These are phyloP conservation scores for Aspergillus sparsus DNA, from an alignment of 495 filamentous ascomycete species.

Conservation along the genomic window DNA sequence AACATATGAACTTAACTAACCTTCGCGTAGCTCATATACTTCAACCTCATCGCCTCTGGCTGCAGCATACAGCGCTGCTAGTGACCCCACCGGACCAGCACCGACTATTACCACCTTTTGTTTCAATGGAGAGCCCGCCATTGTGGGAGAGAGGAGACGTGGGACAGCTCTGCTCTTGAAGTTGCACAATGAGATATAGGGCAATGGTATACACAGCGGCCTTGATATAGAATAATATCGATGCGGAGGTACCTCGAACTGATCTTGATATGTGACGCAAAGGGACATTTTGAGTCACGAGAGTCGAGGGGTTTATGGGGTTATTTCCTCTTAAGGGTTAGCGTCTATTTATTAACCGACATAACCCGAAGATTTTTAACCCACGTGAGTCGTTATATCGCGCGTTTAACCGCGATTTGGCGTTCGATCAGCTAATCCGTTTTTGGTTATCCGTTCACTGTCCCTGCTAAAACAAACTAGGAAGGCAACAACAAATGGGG, in stretches of 20 bases:
- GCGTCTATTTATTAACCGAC: background rate
- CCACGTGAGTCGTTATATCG: too few species aligned
- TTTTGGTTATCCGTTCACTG: slow-evolving; percentile 2
- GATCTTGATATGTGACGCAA: slow-evolving; percentile 10
- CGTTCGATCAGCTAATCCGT: slow-evolving; percentile 11
- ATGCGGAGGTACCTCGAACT: slow-evolving; percentile 2
- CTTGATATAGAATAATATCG: background rate
- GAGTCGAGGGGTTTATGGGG: background rate
- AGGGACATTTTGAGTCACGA: slow-evolving; percentile 7
- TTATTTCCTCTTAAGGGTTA: slow-evolving; percentile 6
- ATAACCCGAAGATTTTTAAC: too few species aligned
- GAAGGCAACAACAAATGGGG: too few species aligned
- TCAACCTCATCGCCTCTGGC: slow-evolving; percentile 84
- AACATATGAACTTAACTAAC: slow-evolving; percentile 51
- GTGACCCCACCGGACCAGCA: slow-evolving; percentile 87
- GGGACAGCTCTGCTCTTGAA: too few species aligned
- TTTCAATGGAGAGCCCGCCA: slow-evolving; percentile 23
- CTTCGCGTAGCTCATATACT: slow-evolving; percentile 89
- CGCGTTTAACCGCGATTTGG: background rate
- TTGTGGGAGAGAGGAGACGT: background rate
- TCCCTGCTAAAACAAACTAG: too few species aligned
- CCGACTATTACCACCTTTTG: slow-evolving; percentile 85
- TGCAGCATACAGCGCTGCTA: slow-evolving; percentile 91
- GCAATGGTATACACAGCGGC: background rate
- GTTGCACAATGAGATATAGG: background rate